Base-by-base conservation (phyloP, 1,139 yeast genomes). In the Blastobotrys arbuscula region DNA sequence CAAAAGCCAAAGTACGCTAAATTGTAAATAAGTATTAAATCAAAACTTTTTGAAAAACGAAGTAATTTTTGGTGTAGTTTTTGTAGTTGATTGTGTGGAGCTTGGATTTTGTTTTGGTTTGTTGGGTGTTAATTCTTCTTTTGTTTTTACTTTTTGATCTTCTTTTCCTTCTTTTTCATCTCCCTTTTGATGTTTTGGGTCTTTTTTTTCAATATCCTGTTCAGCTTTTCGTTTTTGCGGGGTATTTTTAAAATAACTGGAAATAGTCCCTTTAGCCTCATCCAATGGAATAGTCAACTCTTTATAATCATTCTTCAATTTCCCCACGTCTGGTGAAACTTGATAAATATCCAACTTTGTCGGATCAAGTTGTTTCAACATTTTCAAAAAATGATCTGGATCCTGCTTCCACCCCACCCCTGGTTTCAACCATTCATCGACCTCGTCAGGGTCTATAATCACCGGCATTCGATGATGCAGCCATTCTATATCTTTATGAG, bases 401-500 rank as follows among this genome's bases (percentile, higher is more conserved):
- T 67, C 68, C 38, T 75, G 74, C 0, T 73, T 77, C 71, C 51
- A 67, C 55, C 50, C 45, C 15, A 55, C 58, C 0, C 66, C 61
- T 0, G 80, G 77, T 52, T 78, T 69, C 41, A 87, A 63, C 96
- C 96, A 87, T 6, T 64, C 62, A 13, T 73, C 62, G 78, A 90
- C 81, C 30, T 71, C 77, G 19, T 53, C 51, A 2, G 51, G 50
- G 30, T 69, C 72, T 4, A 88, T 53, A 33, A 87, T 74, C 2
- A 85, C 71, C 0, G 97, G 97, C 77, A 86, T 87, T 24, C 97
- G 70, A 1, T 70, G 64, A 62, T 89, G 97, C 4, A 89, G 66
- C 87, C 90, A 84, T 39, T 72, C 67, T 50, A 88, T 58, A 50
- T 76, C 76, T 34, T 74, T 65, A 0, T 78, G 74, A 0, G 95